Evolutionary conservation across 2,329 filamentous ascomycete genomes (phyloP).

Genomic region (Delphinella strobiligena): DNA sequence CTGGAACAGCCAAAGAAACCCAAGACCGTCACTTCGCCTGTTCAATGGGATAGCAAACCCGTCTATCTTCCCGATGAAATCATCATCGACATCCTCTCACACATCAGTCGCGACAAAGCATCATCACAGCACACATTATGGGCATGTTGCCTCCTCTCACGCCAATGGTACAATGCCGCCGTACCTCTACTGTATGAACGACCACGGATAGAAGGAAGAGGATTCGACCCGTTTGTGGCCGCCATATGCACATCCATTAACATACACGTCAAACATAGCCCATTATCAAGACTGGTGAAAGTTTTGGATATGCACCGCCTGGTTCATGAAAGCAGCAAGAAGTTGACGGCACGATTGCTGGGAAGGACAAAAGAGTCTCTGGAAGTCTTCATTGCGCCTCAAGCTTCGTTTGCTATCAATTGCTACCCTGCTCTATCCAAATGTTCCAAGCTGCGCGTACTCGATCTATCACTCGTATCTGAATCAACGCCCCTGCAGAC

Average conservation of each 20-base stretch:
- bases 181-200: slow-evolving; percentile 40
- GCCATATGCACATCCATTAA: slow-evolving; percentile 43
- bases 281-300: slow-evolving; percentile 38
- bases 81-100: slow-evolving; percentile 36
- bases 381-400: slow-evolving; percentile 44
- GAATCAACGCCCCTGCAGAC: slow-evolving; percentile 37
- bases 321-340: slow-evolving; percentile 48
- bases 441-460: slow-evolving; percentile 34
- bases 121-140: slow-evolving; percentile 33
- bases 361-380: slow-evolving; percentile 41
- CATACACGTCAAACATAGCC: slow-evolving; percentile 35
- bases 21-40: slow-evolving; percentile 4
- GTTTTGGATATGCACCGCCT: slow-evolving; percentile 41
- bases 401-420: slow-evolving; percentile 44
- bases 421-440: slow-evolving; percentile 46
- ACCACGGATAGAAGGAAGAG: slow-evolving; percentile 39
- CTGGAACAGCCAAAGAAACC: background rate
- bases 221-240: slow-evolving; percentile 42
- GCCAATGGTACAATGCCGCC: slow-evolving; percentile 45
- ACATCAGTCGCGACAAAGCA: slow-evolving; percentile 25
- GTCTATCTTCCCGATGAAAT: slow-evolving; percentile 43
- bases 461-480: slow-evolving; percentile 42
- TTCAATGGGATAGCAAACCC: slow-evolving; percentile 5
- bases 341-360: slow-evolving; percentile 44
- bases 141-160: slow-evolving; percentile 40